These are phyloP conservation scores for Plenodomus lindquistii DNA, from an alignment of 2,329 filamentous ascomycete genomes.

Conservation along the genomic window DNA sequence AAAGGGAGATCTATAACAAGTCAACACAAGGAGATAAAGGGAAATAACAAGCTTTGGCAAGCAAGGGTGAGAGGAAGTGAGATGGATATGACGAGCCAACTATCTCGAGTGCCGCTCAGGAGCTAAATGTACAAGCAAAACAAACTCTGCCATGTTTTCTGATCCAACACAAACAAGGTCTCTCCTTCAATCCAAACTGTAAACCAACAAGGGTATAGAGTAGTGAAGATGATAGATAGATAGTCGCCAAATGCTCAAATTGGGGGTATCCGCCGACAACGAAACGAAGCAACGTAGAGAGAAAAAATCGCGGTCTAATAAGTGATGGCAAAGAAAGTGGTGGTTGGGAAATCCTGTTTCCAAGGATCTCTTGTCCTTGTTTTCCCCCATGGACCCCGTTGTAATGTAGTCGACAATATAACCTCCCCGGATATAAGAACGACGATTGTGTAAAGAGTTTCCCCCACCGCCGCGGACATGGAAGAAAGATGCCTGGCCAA, in stretches of 20 bases:
- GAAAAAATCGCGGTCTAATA: conserved; percentile 32
- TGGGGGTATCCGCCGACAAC: conserved; percentile 38
- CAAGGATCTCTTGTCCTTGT: too few relatives aligned
- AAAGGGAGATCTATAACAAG: background rate
- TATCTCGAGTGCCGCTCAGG: background rate
- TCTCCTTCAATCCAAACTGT: conserved; percentile 6
- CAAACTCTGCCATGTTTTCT: background rate
- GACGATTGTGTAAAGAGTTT: conserved; percentile 6
- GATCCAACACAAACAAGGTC: conserved; percentile 3
- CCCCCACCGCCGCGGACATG: background rate
- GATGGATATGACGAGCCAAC: background rate
- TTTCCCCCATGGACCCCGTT: conserved; percentile 12
- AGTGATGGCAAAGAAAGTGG: conserved; percentile 31
- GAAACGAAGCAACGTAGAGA: conserved; percentile 28
- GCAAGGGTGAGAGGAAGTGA: background rate
- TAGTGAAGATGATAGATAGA: conserved; percentile 19
- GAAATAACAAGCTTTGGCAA: conserved; percentile 2
- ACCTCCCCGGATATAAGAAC: conserved; percentile 16
- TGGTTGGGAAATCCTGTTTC: background rate
- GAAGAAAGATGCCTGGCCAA: conserved; percentile 27
- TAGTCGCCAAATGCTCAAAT: conserved; percentile 41
- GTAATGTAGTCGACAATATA: conserved; percentile 13
- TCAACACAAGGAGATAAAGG: conserved; percentile 3
- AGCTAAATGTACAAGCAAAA: conserved; percentile 8
- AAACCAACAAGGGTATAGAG: conserved; percentile 21